Conservation (phyloP, 2,329 filamentous ascomycete species). For the Alternaria dauci region DNA sequence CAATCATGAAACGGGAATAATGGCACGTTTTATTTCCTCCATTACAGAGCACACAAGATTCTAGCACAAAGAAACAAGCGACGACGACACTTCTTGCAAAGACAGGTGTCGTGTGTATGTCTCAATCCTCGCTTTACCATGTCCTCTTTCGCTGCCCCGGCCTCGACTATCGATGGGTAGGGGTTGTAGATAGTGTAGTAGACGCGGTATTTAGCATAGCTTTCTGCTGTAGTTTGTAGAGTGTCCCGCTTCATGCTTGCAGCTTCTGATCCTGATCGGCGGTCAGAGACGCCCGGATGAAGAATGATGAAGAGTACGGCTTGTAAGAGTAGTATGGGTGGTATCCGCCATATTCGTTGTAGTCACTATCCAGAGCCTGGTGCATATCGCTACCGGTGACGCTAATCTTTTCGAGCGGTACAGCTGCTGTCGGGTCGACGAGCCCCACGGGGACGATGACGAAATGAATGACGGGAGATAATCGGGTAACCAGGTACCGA, state of each 20-base stretch:
- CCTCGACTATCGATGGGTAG: not conserved
- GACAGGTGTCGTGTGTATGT: not conserved
- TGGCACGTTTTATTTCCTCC: not conserved
- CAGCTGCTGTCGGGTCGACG: conserved; percentile 7
- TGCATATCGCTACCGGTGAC: not conserved
- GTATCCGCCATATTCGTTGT: conserved; percentile 15
- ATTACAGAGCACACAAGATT: not conserved
- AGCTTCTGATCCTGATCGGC: not conserved
- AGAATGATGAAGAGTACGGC: not conserved
- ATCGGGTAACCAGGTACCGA: not conserved
- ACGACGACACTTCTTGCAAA: not conserved
- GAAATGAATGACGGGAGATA: conserved; percentile 24
- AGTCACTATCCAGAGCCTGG: conserved; percentile 9
- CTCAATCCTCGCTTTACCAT: not conserved
- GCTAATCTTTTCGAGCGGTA: conserved; percentile 19
- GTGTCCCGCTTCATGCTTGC: conserved; percentile 1
- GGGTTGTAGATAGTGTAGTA: conserved; percentile 1
- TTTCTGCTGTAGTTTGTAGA: not conserved
- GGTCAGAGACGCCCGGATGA: not conserved
- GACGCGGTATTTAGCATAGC: not conserved
- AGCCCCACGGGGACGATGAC: conserved; percentile 22
- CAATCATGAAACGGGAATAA: not conserved
- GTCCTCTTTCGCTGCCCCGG: not conserved
- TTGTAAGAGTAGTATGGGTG: conserved; percentile 13
- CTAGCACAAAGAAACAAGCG: not conserved